Evolutionary conservation across 345 rosid genomes (phyloP).

Genomic region (Erodium maritimum): DNA sequence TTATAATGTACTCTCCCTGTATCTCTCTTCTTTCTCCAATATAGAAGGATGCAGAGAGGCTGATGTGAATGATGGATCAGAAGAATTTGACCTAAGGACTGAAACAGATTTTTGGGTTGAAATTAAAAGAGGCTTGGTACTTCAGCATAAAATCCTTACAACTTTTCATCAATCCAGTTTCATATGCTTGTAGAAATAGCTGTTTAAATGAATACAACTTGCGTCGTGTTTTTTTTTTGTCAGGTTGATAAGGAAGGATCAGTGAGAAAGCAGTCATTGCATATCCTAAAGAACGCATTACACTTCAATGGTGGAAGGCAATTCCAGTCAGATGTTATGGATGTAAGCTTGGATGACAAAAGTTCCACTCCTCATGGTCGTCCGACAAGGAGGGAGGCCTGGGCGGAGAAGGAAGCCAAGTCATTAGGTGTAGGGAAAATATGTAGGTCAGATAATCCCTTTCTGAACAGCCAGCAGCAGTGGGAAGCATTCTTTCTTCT

Average conservation of each 20-base stretch:
- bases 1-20: slow-evolving; percentile 55
- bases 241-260: slow-evolving; percentile 74
- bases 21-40: slow-evolving; percentile 38
- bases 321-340: slow-evolving; percentile 15
- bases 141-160: slow-evolving; percentile 9
- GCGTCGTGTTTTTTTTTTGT: not conserved
- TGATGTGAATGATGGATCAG: slow-evolving; percentile 19
- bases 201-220: slow-evolving; percentile 3
- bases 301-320: slow-evolving; percentile 29
- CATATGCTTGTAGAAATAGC: slow-evolving; percentile 7
- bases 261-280: slow-evolving; percentile 83
- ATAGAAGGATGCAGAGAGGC: slow-evolving; percentile 19
- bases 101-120: slow-evolving; percentile 76
- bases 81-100: slow-evolving; percentile 46
- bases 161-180: slow-evolving; percentile 9
- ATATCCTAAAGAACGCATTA: slow-evolving; percentile 50
- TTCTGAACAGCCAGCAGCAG: slow-evolving; percentile 37
- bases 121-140: slow-evolving; percentile 87
- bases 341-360: slow-evolving; percentile 23
- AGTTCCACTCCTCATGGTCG: slow-evolving; percentile 27
- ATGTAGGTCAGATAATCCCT: slow-evolving; percentile 35
- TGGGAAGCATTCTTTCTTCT: slow-evolving; percentile 88
- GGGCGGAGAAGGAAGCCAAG: slow-evolving; percentile 88
- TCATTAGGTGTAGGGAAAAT: slow-evolving; percentile 71
- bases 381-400: slow-evolving; percentile 61